Base-by-base conservation (phyloP, 1,139 yeast species). In the Wickerhamiella infanticola region DNA sequence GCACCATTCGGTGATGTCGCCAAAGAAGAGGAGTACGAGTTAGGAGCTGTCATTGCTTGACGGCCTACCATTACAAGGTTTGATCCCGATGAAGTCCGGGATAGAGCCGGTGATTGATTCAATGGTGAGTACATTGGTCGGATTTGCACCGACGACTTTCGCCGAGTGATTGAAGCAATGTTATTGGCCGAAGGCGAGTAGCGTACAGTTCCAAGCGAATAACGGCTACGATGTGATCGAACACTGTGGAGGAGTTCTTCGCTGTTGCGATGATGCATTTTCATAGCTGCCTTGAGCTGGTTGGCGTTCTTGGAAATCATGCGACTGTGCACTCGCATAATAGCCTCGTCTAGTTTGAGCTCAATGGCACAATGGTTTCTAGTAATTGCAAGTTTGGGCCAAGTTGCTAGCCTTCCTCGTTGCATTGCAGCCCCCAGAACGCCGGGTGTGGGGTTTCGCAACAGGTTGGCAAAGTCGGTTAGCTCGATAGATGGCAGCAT, bases 331-430 rank as follows among this genome's bases (percentile, higher is more conserved):
- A 86, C 63, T 7, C 65, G 59, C 24, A 79, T 70, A 4, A 88
- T 85, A 3, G 94, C 82, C 50, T 73, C 74, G 62, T 88, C 97
- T 41, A 90, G 65, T 0, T 88, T 83, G 62, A 88, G 80, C 57
- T 90, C 98, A 38, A 86, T 77, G 0, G 90, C 79, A 61, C 95
- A 85, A 58, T 85, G 95, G 59, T 88, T 88, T 52, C 79, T 73
- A 43, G 88, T 84, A 37, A 86, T 72, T 1, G 94, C 75, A 3
- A 88, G 64, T 57, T 84, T 83, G 0, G 95, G 94, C 96, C 97
- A 90, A 0, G 95, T 79, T 0, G 96, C 90, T 51, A 83, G 68
- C 0, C 94, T 94, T 1, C 97, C 98, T 51, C 94, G 72, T 40
- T 79, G 69, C 5, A 80, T 74, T 47, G 86, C 80, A 48, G 79